Evolutionary conservation across 495 filamentous ascomycete genomes (phyloP).

Genomic region (Neurospora intermedia): DNA sequence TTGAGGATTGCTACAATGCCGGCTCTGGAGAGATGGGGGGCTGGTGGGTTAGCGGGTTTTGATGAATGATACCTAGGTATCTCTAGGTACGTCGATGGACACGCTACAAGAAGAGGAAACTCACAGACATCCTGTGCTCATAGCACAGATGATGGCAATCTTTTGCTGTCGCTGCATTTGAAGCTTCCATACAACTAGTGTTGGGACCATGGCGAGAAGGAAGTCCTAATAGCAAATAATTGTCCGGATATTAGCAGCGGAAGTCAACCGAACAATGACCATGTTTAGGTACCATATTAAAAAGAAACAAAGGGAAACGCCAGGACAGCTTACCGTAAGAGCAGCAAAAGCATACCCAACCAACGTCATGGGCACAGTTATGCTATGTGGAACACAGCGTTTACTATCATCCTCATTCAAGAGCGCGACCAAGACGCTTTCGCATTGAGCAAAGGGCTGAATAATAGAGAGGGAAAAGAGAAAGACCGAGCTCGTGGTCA

Average conservation of each 20-base stretch:
- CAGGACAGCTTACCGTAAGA: not conserved
- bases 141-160: not conserved
- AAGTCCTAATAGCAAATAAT: not conserved
- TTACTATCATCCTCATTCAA: not conserved
- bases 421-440: not conserved
- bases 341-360: not conserved
- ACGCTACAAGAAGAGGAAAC: not conserved
- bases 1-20: not conserved
- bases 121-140: not conserved
- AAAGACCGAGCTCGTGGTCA: not conserved
- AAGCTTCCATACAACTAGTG: not conserved
- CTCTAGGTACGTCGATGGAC: no score
- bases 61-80: no score
- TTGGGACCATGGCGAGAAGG: not conserved
- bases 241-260: not conserved
- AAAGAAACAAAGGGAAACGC: not conserved
- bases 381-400: not conserved
- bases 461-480: not conserved
- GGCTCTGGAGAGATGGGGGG: not conserved
- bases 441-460: not conserved
- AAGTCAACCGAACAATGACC: not conserved
- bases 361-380: not conserved
- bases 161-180: not conserved
- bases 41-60: no score
- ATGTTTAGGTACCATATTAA: not conserved